These are phyloP conservation scores for Maudiozyma bulderi DNA, from an alignment of 805 yeast genomes.

Conservation along the genomic window DNA sequence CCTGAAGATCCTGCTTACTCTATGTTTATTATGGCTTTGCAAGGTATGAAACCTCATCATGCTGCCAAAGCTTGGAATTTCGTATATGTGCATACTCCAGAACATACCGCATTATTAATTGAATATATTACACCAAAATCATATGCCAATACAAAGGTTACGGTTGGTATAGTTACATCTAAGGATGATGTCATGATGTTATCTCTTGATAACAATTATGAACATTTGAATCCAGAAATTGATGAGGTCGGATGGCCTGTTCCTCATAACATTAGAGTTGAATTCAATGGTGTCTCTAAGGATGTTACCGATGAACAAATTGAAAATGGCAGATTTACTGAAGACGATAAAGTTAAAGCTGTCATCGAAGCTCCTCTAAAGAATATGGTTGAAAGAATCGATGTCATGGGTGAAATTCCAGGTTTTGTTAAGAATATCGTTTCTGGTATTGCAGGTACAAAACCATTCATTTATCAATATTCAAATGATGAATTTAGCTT, in stretches of 20 bases:
- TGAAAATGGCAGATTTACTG: constrained; percentile 15
- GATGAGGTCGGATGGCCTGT: constrained; percentile 92
- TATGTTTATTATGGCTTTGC: constrained; percentile 93
- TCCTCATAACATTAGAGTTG: constrained; percentile 60
- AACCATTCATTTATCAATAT: constrained; percentile 94
- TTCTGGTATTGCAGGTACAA: constrained; percentile 89
- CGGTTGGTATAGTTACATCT: constrained; percentile 64
- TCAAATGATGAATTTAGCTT: constrained; percentile 40
- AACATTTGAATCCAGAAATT: constrained; percentile 43
- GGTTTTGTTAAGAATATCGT: constrained; percentile 87
- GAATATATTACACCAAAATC: constrained; percentile 92
- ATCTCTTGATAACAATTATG: constrained; percentile 54
- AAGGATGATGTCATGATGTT: constrained; percentile 55
- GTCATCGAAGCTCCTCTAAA: constrained; percentile 51
- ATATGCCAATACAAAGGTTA: constrained; percentile 73
- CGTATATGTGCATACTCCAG: constrained; percentile 71
- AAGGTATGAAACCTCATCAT: constrained; percentile 99
- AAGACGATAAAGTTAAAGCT: constrained; percentile 35
- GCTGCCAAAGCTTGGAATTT: constrained; percentile 98
- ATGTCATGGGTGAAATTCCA: constrained; percentile 96
- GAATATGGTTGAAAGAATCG: constrained; percentile 76
- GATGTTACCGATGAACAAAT: constrained; percentile 36
- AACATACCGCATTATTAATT: constrained; percentile 74
- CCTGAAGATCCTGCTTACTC: constrained; percentile 31
- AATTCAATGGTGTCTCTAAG: constrained; percentile 41